Evolutionary conservation across 176 grass and related monocot genomes (phyloP).

Genomic region (Saccharum officinarum): DNA sequence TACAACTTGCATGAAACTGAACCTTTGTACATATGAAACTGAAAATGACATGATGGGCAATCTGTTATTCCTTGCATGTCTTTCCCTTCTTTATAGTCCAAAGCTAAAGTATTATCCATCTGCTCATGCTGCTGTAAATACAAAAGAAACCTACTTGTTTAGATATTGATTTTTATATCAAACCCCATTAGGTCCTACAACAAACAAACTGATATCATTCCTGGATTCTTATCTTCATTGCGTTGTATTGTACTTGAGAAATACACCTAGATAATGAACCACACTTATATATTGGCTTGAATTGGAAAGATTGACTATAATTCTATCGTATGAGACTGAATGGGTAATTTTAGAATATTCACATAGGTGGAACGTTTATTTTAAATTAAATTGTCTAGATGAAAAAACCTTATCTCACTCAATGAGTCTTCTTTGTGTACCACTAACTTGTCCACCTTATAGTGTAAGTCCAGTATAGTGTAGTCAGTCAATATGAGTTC

Average conservation of each 20-base stretch:
- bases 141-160: neutral
- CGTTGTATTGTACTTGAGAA: neutral
- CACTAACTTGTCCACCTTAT: neutral
- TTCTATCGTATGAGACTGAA: neutral
- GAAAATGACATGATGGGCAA: too few relatives aligned
- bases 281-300: too few relatives aligned
- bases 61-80: constrained; percentile 61
- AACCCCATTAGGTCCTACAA: neutral
- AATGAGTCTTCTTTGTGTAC: neutral
- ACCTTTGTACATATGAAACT: too few relatives aligned
- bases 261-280: neutral
- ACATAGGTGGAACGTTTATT: neutral
- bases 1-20: too few relatives aligned
- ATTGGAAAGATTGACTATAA: neutral
- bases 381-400: neutral
- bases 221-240: neutral
- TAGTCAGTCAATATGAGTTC: too few relatives aligned
- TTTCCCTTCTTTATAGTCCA: constrained; percentile 36
- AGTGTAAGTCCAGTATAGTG: too few relatives aligned
- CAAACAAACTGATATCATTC: neutral
- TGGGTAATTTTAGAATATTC: neutral
- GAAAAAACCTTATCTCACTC: neutral
- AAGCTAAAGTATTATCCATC: constrained; percentile 31
- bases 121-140: neutral
- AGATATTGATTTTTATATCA: neutral